Evolutionary conservation across 148 eudicot genomes (phyloP), one percentile per base, ranked within the genome.

Genomic region (Nyssa sinensis): DNA sequence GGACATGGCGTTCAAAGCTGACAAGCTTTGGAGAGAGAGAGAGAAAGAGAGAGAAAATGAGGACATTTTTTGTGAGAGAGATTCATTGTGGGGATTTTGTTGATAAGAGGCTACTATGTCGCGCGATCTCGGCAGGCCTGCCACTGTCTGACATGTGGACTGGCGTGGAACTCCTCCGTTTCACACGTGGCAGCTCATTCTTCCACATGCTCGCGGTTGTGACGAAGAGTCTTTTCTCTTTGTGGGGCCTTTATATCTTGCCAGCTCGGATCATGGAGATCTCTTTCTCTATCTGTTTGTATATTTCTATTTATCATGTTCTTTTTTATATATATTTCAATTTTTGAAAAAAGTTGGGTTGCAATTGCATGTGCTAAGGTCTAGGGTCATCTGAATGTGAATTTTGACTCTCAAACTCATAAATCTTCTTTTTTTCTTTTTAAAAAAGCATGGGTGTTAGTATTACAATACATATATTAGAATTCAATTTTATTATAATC

Each of bases 121-220:
- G 35, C 83, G 93, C 93, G 81, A 93, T 90, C 96, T 82, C 44
- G 35, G 69, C 30, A 34, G 68, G 74, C 97, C 88, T 82, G 11
- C 77, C 25, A 67, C 47, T n/a, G 71, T 1, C 10, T 81, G 93
- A 82, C 97, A 92, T 39, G 88, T 92, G 91, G 88, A 78, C 16
- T 10, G 0, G 0, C n/a, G n/a, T 64, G 80, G 87, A 83, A 53
- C 23, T n/a, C n/a, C 4, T 6, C n/a, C n/a, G 73, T 9, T 61
- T 62, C 68, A 62, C 73, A 51, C 79, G 84, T 84, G 89, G 83
- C 87, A 39, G 1, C 17, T 14, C 4, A 31, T 34, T 9, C 62
- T 12, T 53, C 91, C 87, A 88, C 92, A 82, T 66, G 75, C 39
- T 32, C 11, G 67, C 14, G n/a, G 31, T 37, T 19, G 2, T 21